Base-by-base conservation (phyloP, 2,329 filamentous ascomycete species). In the Cyphellophora europaea region DNA sequence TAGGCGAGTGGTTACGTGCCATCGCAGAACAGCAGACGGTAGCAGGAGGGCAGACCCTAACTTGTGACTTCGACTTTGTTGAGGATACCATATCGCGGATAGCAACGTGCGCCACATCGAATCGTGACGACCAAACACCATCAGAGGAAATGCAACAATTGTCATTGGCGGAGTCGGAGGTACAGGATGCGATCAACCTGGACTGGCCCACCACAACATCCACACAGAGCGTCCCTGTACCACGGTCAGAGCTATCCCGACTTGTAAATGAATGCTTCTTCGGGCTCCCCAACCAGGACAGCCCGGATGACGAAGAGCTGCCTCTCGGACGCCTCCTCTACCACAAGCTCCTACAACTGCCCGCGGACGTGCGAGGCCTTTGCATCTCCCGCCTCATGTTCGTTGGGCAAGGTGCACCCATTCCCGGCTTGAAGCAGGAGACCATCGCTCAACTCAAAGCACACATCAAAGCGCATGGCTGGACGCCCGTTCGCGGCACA, bases 341-440 rank as follows among this genome's bases (percentile, higher is more conserved):
- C 58, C 72, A 74, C 35, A 72, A 78, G 23, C 70, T 98, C 2
- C 66, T 93, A 1, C 69, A 75, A 5, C 66, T 95, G 1, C 83
- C 87, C 0, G 63, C 89, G 3, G 91, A 98, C 56, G 77, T 88
- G 3, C 77, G 91, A 15, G 79, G 82, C 1, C 62, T 80, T 4
- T 95, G 89, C 57, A 91, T 95, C 77, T 79, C 87, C 1, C 82
- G 89, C 25, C 82, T 96, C 30, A 67, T 94, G 11, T 82, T 98
- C 51, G 81, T 80, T 0, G 91, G 91, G 19, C 86, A 86, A 2
- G 82, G 82, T 31, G 77, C 86, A 5, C 72, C 72, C 16, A 77
- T 95, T 6, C 72, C 88, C 1, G 91, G 91, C 1, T 62, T 98
- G 16, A 86, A 84, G 45, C 68, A 71, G 15, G 76, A 89, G 16